These are phyloP conservation scores for Leccinum griseonigrum DNA, from an alignment of 1,284 basidiomycete species.

Conservation along the genomic window DNA sequence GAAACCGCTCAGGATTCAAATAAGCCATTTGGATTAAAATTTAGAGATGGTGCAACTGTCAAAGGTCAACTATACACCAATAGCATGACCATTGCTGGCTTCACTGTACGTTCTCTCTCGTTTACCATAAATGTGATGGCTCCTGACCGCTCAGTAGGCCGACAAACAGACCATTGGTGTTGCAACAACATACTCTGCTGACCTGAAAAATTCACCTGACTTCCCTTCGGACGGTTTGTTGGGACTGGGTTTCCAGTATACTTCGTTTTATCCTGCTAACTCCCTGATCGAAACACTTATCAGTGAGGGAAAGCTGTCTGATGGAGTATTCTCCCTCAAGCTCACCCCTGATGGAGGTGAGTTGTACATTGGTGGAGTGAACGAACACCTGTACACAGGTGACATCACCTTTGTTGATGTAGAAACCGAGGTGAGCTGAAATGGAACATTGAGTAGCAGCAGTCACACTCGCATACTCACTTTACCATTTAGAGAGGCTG, in stretches of 20 bases:
- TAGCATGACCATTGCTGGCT: neutral
- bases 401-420: neutral
- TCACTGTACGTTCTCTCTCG: neutral
- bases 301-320: neutral
- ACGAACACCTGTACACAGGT: neutral
- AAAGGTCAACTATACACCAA: neutral
- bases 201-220: rapidly evolving
- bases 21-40: neutral
- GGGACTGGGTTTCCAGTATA: neutral
- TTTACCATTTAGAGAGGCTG: neutral
- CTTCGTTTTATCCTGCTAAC: neutral
- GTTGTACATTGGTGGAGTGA: neutral
- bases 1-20: neutral
- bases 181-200: neutral
- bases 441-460: neutral
- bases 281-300: neutral
- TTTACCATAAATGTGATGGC: too few species aligned
- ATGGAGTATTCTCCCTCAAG: neutral
- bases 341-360: neutral
- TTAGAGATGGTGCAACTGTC: neutral
- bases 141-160: neutral
- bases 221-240: neutral
- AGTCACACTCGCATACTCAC: neutral
- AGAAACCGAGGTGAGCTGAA: neutral
- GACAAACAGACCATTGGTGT: neutral